These are phyloP conservation scores for Mortierella polycephala DNA, from an alignment of 371 early-diverging fungal species.

Conservation along the genomic window DNA sequence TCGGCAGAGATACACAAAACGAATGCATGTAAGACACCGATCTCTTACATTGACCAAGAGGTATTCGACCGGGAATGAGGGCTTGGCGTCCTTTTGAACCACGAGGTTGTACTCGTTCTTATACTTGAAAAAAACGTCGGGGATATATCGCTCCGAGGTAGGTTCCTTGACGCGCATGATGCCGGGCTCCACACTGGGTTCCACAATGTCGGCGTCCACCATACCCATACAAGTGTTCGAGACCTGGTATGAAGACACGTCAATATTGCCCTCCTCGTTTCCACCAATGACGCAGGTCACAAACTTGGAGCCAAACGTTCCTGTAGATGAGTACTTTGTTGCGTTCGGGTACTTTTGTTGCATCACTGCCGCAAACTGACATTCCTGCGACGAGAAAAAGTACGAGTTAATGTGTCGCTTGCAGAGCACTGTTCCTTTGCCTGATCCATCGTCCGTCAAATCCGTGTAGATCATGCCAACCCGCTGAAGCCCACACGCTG, in stretches of 20 bases:
- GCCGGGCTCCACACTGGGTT: conserved; percentile 89
- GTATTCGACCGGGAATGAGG: conserved; percentile 97
- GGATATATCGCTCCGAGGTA: conserved; percentile 86
- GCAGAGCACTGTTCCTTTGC: conserved; percentile 84
- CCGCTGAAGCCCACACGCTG: conserved; percentile 78
- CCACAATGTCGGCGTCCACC: conserved; percentile 92
- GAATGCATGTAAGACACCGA: background rate
- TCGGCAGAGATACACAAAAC: background rate
- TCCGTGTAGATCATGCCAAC: conserved; percentile 98
- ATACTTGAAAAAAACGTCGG: conserved; percentile 95
- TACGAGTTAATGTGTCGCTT: conserved; percentile 93
- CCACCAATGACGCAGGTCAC: conserved; percentile 94
- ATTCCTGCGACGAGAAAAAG: conserved; percentile 95
- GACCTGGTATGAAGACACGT: conserved; percentile 91
- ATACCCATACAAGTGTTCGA: conserved; percentile 93
- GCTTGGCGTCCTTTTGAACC: conserved; percentile 89
- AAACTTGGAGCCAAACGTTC: conserved; percentile 91
- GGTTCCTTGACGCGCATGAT: conserved; percentile 89
- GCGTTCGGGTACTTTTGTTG: conserved; percentile 84
- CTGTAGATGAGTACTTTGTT: conserved; percentile 77
- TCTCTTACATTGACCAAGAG: conserved; percentile 89
- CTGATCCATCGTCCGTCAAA: conserved; percentile 87
- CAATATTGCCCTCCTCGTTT: conserved; percentile 85
- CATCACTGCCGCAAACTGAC: conserved; percentile 90
- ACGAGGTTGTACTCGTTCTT: conserved; percentile 92